Conservation (phyloP, 2,329 filamentous ascomycete species). For the Beauveria medogensis region DNA sequence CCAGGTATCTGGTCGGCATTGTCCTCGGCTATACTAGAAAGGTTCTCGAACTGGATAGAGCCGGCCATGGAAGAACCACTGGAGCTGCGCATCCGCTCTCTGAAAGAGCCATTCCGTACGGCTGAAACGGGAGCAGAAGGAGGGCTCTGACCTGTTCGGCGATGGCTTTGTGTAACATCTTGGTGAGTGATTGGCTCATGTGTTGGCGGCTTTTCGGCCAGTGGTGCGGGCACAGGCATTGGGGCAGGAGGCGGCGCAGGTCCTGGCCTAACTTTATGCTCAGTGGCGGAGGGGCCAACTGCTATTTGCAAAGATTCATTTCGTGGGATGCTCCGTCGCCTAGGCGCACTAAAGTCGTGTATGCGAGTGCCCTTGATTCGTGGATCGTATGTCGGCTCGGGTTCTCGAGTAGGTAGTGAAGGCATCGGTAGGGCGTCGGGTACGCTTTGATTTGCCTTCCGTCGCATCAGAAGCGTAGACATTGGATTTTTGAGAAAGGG, state of each 20-base stretch:
- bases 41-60: background rate
- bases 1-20: slow-evolving; percentile 1
- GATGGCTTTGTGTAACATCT: background rate
- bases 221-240: background rate
- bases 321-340: slow-evolving; percentile 22
- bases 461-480: slow-evolving; percentile 42
- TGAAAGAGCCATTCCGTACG: background rate
- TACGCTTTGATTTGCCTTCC: slow-evolving; percentile 37
- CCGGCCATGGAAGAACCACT: slow-evolving; percentile 10
- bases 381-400: slow-evolving; percentile 42
- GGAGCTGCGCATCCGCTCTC: background rate
- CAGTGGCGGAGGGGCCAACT: background rate
- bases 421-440: slow-evolving; percentile 30
- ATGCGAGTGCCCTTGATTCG: slow-evolving; percentile 49
- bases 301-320: background rate
- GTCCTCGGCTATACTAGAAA: background rate
- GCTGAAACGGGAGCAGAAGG: background rate
- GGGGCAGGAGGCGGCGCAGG: background rate
- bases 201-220: background rate
- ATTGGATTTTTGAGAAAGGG: slow-evolving; percentile 45
- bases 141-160: background rate
- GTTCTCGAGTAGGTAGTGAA: slow-evolving; percentile 21
- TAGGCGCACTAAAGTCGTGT: slow-evolving; percentile 51
- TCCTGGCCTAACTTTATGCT: background rate
- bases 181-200: background rate